Conservation (phyloP, 768 basidiomycete genomes). For the Amanita jacksonii region DNA sequence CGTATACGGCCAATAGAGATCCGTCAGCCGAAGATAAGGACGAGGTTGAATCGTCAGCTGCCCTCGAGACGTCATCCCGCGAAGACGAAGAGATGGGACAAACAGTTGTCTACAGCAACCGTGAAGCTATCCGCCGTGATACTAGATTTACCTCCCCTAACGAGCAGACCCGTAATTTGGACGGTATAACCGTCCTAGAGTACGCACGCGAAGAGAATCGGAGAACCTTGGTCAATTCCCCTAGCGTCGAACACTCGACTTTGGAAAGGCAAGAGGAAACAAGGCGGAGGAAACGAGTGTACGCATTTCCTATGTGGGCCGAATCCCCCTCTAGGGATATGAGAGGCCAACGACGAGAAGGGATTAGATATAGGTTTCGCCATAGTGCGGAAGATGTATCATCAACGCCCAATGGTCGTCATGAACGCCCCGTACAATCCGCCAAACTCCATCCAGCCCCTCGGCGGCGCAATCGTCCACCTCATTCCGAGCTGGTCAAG, state of each 20-base stretch:
- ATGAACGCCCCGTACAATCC: no score
- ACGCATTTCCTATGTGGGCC: conserved; percentile 3
- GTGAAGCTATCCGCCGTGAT: conserved; percentile 1
- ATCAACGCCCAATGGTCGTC: no score
- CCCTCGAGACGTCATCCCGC: neutral
- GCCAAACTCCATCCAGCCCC: no score
- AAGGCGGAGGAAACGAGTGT: neutral
- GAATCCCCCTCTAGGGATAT: neutral
- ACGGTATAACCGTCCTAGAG: neutral
- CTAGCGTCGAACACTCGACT: neutral
- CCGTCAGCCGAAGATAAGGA: neutral
- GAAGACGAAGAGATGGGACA: neutral
- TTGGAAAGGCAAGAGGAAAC: neutral
- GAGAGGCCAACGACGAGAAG: no score
- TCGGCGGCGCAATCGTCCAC: no score
- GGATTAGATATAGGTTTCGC: no score
- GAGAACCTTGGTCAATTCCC: neutral
- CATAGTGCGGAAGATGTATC: no score
- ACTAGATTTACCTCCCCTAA: neutral
- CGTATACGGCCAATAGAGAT: neutral
- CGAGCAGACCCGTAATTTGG: neutral
- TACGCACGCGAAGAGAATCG: neutral
- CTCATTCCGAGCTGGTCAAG: no score
- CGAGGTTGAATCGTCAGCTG: neutral
- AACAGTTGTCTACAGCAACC: conserved; percentile 1